Evolutionary conservation across 306 rosid species (phyloP).

Genomic region (Glycyrrhiza uralensis): DNA sequence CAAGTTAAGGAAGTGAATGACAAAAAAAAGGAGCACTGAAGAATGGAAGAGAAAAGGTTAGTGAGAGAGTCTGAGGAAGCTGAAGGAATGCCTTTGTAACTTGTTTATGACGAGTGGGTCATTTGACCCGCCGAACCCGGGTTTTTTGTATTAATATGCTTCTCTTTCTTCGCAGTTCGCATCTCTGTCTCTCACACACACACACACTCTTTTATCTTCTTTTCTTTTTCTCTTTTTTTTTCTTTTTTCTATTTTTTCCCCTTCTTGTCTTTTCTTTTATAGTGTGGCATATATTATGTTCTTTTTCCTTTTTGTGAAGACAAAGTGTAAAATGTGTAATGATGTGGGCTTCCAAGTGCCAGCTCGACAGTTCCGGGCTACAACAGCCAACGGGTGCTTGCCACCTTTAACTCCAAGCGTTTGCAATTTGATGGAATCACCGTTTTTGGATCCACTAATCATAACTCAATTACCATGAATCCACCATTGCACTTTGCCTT

Average conservation of each 20-base stretch:
- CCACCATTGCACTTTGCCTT: background rate
- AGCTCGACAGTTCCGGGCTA: conserved; percentile 6
- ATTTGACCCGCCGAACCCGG: conserved; percentile 65
- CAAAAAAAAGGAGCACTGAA: background rate
- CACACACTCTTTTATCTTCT: conserved; percentile 1
- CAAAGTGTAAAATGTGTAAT: conserved; percentile 25
- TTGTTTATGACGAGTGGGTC: conserved; percentile 23
- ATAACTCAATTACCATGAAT: background rate
- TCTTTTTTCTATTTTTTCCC: conserved; percentile 3
- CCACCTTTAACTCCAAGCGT: background rate
- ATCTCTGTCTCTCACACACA: conserved; percentile 20
- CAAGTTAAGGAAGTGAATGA: conserved; percentile 19
- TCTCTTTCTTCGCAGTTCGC: conserved; percentile 1
- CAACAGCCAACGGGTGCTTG: background rate
- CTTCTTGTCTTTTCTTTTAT: conserved; percentile 22
- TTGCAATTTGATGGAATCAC: background rate
- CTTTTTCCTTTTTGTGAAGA: conserved; percentile 26
- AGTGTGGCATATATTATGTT: background rate
- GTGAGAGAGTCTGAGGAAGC: background rate
- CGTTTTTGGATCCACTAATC: background rate
- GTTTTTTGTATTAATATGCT: conserved; percentile 7
- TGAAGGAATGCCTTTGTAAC: background rate
- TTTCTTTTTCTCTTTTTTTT: background rate
- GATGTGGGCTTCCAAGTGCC: conserved; percentile 22
- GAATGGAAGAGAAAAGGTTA: background rate